Base-by-base conservation (phyloP, 2,329 filamentous ascomycete genomes). In the Colletotrichum plurivorum region DNA sequence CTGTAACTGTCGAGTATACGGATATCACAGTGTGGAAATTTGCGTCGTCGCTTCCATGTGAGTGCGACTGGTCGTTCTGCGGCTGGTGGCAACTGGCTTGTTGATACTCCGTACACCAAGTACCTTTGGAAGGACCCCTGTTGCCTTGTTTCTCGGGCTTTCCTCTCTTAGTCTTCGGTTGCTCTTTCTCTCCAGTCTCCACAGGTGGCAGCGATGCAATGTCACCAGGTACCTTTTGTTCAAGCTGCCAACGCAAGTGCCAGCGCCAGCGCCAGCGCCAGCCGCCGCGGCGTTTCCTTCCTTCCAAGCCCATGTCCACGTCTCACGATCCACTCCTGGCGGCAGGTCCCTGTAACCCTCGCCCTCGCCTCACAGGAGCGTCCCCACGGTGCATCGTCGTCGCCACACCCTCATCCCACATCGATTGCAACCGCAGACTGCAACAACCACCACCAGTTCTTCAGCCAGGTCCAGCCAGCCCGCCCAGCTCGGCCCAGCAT, bases 371-470 rank as follows among this genome's bases (percentile, higher is more conserved):
- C 31, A 36, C 8, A 10, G 31, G 10, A 36, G 31, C 31, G 8
- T 36, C 31, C 31, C 9, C 31, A 36, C 31, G 31, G 31, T 36
- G 31, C 31, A 36, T 36, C 31, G 31, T 36, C 48, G 48, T 66
- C 52, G 52, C 51, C 36, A 39, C 54, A 39, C 39, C 59, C 59
- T 57, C 62, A 55, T 43, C 49, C 51, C 59, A 63, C 62, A 55
- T 43, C 49, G 45, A 41, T 61, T 57, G 55, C 62, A 51, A 66
- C 63, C 25, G 55, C 48, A 51, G 22, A 60, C 55, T 46, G 63
- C 56, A 51, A 66, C 62, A 55, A 66, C 43, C 62, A 52, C 62
- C 62, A 69, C 66, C 66, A 69, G 66, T 69, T 69, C 66, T 69
- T 69, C 66, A 69, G 52, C 41, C 60, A 53, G 60, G 20, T 51